phyloP scores from a whole-genome alignment of 2,329 filamentous ascomycete genomes.

The Sclerotinia borealis region DNA sequence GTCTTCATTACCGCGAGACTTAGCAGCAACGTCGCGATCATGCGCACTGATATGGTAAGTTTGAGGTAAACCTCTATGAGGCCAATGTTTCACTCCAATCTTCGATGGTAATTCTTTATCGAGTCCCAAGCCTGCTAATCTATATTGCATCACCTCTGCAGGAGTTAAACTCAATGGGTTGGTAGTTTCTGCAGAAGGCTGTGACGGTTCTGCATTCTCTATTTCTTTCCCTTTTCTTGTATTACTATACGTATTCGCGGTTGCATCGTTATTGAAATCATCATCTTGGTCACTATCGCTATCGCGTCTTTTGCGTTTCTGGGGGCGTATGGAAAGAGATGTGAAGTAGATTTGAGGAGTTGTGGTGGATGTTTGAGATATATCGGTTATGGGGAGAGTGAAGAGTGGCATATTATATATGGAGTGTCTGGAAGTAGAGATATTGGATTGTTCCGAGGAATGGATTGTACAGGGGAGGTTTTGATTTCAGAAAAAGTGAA shows the following conservation, averaged over 20 bases:
- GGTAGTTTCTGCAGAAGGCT: conserved; percentile 28
- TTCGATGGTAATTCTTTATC: conserved; percentile 37
- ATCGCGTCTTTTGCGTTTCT: conserved; percentile 1
- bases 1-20: not conserved
- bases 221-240: not conserved
- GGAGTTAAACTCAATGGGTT: conserved; percentile 53
- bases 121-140: conserved; percentile 46
- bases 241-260: not conserved
- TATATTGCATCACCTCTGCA: conserved; percentile 46
- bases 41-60: not conserved
- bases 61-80: conserved; percentile 42
- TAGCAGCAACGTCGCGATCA: not conserved
- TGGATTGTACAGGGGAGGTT: not conserved
- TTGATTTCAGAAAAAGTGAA: not conserved
- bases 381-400: conserved; percentile 21
- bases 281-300: not conserved
- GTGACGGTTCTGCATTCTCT: not conserved
- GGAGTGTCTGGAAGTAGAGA: too few species aligned
- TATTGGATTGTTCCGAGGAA: too few species aligned
- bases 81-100: conserved; percentile 39
- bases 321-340: conserved; percentile 16
- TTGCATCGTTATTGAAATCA: not conserved
- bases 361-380: conserved; percentile 13
- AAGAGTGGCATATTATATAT: conserved; percentile 24
- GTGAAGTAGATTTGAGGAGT: conserved; percentile 14